These are phyloP conservation scores for Spinacia oleracea DNA, from an alignment of 179 eudicot species.

Conservation along the genomic window DNA sequence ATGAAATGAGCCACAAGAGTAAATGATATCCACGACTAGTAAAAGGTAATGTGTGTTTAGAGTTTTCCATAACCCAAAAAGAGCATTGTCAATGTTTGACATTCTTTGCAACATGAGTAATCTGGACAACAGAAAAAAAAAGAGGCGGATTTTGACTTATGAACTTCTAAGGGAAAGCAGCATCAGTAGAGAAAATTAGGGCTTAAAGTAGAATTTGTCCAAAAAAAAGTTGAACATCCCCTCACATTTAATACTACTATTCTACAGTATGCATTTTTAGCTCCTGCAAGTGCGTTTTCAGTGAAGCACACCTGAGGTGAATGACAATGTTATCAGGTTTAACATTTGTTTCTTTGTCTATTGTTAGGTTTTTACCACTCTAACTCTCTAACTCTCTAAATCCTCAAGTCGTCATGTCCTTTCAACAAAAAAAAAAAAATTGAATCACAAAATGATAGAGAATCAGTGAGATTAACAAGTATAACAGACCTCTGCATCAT, in stretches of 20 bases:
- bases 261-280: neutral
- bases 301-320: neutral
- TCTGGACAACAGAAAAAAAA: neutral
- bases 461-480: neutral
- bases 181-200: neutral
- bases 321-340: neutral
- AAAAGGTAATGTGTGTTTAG: neutral
- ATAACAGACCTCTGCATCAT: constrained; percentile 36
- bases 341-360: constrained; percentile 4
- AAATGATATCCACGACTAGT: neutral
- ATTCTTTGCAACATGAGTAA: neutral
- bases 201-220: neutral
- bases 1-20: neutral
- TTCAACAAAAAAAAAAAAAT: neutral
- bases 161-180: neutral
- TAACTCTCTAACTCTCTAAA: no score
- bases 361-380: neutral
- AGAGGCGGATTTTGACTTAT: neutral
- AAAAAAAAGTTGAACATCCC: neutral
- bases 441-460: neutral
- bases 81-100: neutral
- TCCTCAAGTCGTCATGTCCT: neutral
- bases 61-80: neutral
- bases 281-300: neutral
- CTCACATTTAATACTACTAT: neutral